Percentiles rank a stretch among this genome's conserved stretches.
Evolutionary conservation across 73 alveolate species (phyloP).

Genomic region (Diophrys sp.): DNA sequence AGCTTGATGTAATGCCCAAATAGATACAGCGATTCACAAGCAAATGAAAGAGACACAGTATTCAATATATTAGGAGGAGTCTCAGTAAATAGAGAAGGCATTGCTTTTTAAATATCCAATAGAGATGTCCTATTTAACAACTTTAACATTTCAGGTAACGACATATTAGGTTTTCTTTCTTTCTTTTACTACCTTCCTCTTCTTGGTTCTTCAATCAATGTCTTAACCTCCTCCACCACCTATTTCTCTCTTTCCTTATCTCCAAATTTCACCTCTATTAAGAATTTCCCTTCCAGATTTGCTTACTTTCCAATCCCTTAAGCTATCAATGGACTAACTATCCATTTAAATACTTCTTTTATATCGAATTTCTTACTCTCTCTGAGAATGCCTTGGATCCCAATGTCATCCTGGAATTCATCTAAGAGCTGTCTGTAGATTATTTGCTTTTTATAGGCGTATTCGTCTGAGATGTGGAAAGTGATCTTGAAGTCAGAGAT

Average conservation of each 20-base stretch:
- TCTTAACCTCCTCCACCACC: neutral
- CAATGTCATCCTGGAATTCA: constrained; percentile 2
- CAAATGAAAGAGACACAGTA: constrained; percentile 38
- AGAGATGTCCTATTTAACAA: neutral
- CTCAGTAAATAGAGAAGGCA: neutral
- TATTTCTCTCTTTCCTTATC: neutral
- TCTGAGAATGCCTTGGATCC: neutral
- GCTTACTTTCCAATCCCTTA: constrained; percentile 28
- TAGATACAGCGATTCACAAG: constrained; percentile 64
- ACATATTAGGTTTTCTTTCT: neutral
- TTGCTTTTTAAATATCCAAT: neutral
- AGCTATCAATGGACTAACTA: constrained; percentile 34
- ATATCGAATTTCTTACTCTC: constrained; percentile 28
- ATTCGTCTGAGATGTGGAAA: constrained; percentile 23
- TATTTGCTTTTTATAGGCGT: constrained; percentile 1
- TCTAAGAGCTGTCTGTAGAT: constrained; percentile 16
- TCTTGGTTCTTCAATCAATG: neutral
- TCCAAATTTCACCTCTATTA: constrained; percentile 20
- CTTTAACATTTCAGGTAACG: neutral
- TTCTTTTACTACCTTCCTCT: neutral
- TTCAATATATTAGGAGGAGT: constrained; percentile 27
- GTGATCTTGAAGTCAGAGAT: constrained; percentile 38
- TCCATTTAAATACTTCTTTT: constrained; percentile 61
- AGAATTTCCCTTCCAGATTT: constrained; percentile 42
- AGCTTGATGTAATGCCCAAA: constrained; percentile 90